These are phyloP conservation scores for Ophiostoma ips DNA, from an alignment of 2,329 filamentous ascomycete species.

Conservation along the genomic window DNA sequence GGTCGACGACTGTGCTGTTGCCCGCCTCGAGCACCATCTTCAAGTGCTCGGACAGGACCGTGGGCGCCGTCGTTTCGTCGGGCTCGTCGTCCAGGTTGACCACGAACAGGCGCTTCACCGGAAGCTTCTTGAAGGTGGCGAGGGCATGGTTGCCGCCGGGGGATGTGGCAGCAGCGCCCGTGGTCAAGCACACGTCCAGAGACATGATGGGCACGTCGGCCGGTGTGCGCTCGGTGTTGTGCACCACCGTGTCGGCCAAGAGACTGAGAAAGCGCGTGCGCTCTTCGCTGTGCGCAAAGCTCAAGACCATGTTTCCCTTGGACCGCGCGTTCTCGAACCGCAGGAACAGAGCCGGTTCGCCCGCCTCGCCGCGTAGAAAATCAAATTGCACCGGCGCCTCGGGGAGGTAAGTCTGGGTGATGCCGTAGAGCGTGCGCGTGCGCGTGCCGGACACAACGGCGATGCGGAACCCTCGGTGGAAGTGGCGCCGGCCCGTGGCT, in stretches of 20 bases:
- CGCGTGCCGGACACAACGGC: conserved; percentile 64
- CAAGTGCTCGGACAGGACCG: conserved; percentile 62
- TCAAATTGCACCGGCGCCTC: conserved; percentile 62
- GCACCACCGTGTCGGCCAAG: conserved; percentile 57
- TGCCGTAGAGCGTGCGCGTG: conserved; percentile 62
- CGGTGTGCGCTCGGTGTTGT: conserved; percentile 54
- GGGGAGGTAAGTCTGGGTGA: conserved; percentile 55
- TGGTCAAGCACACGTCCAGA: conserved; percentile 24
- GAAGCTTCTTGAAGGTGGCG: conserved; percentile 34
- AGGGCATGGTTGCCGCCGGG: conserved; percentile 36
- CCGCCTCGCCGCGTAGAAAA: conserved; percentile 58
- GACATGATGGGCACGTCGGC: conserved; percentile 53
- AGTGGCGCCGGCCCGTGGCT: conserved; percentile 55
- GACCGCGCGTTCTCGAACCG: conserved; percentile 52
- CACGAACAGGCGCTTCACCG: conserved; percentile 55
- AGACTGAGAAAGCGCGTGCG: conserved; percentile 58
- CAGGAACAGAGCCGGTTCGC: conserved; percentile 54
- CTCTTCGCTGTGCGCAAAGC: conserved; percentile 61
- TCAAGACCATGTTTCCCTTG: conserved; percentile 60
- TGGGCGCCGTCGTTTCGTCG: conserved; percentile 44
- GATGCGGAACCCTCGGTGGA: conserved; percentile 69
- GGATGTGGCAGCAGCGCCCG: conserved; percentile 30
- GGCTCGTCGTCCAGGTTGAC: conserved; percentile 57
- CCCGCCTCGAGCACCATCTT: conserved; percentile 63
- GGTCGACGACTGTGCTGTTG: conserved; percentile 66